Base-by-base conservation (phyloP, 345 rosid species). In the Populus ilicifolia region DNA sequence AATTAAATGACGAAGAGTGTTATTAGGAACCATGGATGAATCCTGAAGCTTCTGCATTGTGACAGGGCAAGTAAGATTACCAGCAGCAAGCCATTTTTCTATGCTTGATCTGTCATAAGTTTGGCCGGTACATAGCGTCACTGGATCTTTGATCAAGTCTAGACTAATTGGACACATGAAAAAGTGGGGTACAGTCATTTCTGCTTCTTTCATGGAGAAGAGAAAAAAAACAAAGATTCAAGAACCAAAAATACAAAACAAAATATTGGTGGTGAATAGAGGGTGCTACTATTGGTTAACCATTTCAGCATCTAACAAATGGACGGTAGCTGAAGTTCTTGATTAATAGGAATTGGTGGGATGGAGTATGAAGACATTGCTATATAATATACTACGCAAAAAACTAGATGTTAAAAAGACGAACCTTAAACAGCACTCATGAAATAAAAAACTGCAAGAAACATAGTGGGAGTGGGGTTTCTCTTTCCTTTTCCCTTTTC, bases 31-130 rank as follows among this genome's bases (percentile, higher is more conserved):
- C 18, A 90, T 5, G 80, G 91, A 78, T 36, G 77, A 78, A 80
- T 90, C 90, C 17, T 85, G 87, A 63, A 90, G 92, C 76, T 77
- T 87, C 85, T 89, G 92, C 94, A 90, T 90, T 86, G 94, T 90
- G 41, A 90, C 89, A 39, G 94, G 94, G 76, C 94, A 90, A 8
- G 90, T 89, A 66, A 86, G 84, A 77, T 90, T 88, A 63, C 94
- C 94, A 0, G 86, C 79, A 10, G 91, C 81, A 0, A 90, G 80
- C 94, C 94, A 90, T 84, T 79, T 82, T 61, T 90, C 89, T 29
- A 90, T 90, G 88, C 89, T 86, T 56, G 89, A 77, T 62, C 94
- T 77, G 17, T 90, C 94, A 66, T 90, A 90, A n/a, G 94, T 90
- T 71, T 90, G 94, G 78, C 94, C 94, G 36, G 94, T 90, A 23